Conservation (phyloP, 2,329 filamentous ascomycete genomes). For the Neofusicoccum parvum region DNA sequence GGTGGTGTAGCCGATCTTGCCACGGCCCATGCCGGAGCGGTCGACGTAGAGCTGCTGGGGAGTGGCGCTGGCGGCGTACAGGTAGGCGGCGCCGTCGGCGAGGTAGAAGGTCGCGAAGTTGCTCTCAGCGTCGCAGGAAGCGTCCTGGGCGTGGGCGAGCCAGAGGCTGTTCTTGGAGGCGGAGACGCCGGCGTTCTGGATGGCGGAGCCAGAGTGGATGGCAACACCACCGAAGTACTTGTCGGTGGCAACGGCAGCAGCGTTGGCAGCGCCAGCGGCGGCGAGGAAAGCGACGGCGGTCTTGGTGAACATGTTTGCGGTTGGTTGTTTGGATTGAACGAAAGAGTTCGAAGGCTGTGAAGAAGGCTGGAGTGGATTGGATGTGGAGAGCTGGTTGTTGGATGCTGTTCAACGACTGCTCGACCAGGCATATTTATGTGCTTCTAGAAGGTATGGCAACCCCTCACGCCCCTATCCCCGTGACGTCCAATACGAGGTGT, state of each 20-base stretch:
- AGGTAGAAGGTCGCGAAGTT: slow-evolving; percentile 56
- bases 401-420: not conserved
- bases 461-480: not conserved
- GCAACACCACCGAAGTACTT: slow-evolving; percentile 53
- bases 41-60: slow-evolving; percentile 49
- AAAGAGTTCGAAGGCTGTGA: slow-evolving; percentile 11
- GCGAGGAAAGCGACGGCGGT: slow-evolving; percentile 23
- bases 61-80: slow-evolving; percentile 49
- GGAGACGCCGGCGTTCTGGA: slow-evolving; percentile 52
- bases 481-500: not conserved
- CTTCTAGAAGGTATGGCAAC: not conserved
- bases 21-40: slow-evolving; percentile 47
- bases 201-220: slow-evolving; percentile 51
- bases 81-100: slow-evolving; percentile 48
- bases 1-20: slow-evolving; percentile 56
- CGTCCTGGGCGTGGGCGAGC: slow-evolving; percentile 49
- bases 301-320: slow-evolving; percentile 36
- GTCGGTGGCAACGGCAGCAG: slow-evolving; percentile 31
- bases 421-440: not conserved
- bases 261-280: slow-evolving; percentile 37
- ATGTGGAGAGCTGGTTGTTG: slow-evolving; percentile 12
- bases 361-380: not conserved
- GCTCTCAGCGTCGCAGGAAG: slow-evolving; percentile 47
- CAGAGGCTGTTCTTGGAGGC: slow-evolving; percentile 51
- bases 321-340: slow-evolving; percentile 20